Evolutionary conservation across 2,329 filamentous ascomycete species (phyloP).

Genomic region (Alternaria conjuncta): DNA sequence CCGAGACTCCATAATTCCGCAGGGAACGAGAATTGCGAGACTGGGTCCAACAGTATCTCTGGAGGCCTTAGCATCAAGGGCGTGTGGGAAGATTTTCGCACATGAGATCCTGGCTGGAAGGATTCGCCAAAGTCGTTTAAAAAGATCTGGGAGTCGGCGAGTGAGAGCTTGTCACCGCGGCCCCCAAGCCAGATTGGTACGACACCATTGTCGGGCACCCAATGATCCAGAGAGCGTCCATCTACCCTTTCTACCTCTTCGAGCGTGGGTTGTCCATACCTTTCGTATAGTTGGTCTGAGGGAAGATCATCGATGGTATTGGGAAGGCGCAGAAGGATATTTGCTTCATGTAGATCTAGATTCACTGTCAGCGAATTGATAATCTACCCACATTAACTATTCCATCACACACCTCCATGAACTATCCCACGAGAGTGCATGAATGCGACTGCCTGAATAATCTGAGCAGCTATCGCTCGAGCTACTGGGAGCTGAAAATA

Average conservation of each 20-base stretch:
- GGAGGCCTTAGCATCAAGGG: background rate
- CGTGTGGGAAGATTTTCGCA: background rate
- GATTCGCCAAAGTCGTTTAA: background rate
- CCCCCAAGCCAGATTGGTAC: constrained; percentile 14
- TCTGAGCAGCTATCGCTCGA: constrained; percentile 16
- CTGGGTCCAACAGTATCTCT: background rate
- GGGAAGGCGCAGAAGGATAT: constrained; percentile 16
- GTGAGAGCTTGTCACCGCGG: constrained; percentile 5
- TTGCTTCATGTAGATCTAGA: constrained; percentile 19
- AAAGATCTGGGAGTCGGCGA: background rate
- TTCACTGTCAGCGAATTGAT: background rate
- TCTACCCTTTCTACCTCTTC: background rate
- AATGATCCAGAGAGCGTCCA: constrained; percentile 11
- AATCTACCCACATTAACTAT: background rate
- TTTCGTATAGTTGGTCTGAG: background rate
- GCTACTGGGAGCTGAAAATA: constrained; percentile 14
- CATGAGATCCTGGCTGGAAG: background rate
- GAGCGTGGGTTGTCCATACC: background rate
- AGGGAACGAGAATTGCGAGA: background rate
- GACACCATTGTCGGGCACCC: constrained; percentile 19
- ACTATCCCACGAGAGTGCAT: constrained; percentile 18
- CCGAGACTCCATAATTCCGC: background rate
- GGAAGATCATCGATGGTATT: constrained; percentile 7
- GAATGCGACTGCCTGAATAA: constrained; percentile 14
- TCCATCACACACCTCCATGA: constrained; percentile 13